Evolutionary conservation across 2,329 filamentous ascomycete genomes (phyloP), one percentile per base, ranked within the genome.

Genomic region (Hypoxylon rubiginosum): DNA sequence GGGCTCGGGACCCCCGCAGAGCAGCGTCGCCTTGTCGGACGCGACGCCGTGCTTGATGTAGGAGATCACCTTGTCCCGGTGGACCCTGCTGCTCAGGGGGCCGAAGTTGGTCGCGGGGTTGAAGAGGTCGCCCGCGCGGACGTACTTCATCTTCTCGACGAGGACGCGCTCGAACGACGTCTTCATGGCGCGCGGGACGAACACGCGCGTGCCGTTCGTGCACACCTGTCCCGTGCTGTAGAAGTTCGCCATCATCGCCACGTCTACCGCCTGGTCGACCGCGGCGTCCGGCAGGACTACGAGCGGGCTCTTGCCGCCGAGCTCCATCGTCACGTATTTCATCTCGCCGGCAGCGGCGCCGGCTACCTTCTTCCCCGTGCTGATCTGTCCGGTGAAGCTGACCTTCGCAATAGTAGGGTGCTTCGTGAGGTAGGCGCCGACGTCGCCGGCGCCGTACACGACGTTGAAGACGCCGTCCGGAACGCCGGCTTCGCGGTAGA

Each of bases 171-270:
- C 92, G 70, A 97, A 94, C 0, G 82, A 83, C 13, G 80, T 62
- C 76, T 94, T 89, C 78, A 93, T 84, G 39, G 80, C 76, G 34
- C 84, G 81, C 0, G 91, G 93, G 2, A 97, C 86, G 77, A 97
- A 97, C 34, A 97, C 93, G 10, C 94, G 86, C 0, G 94, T 97
- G 53, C 94, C 94, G 77, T 97, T 97, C 54, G 94, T 97, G 85
- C 94, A 97, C 54, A 97, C 93, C 79, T 97, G 94, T 30, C 94
- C 94, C 0, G 92, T 92, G 71, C 91, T 94, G 84, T 92, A 97
- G 82, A 97, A 97, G 79, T 97, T 97, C 73, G 93, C 94, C 84
- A 97, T 93, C 91, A 97, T 94, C 68, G 93, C 93, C 30, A 92
- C 91, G 74, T 97, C 91, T 34, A 93, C 94, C n/a, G 94, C 94